Evolutionary conservation across 2,329 filamentous ascomycete genomes (phyloP).

Genomic region (Ophiosphaerella narmari): DNA sequence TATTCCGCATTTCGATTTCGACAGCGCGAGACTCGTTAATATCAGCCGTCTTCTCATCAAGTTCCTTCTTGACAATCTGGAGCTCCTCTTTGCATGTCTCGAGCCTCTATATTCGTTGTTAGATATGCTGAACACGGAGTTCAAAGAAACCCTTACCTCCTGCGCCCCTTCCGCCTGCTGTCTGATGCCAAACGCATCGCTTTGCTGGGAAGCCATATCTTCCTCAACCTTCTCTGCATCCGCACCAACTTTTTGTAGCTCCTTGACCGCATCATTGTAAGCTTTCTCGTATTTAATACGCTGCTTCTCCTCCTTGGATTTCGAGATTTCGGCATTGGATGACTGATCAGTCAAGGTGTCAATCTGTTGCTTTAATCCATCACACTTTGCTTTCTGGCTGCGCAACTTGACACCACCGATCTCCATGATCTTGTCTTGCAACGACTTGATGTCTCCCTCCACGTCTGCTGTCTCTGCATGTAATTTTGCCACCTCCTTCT

Average conservation of each 20-base stretch:
- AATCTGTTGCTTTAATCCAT: conserved; percentile 82
- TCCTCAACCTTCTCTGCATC: conserved; percentile 80
- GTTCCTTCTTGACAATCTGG: conserved; percentile 75
- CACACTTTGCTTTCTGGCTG: conserved; percentile 87
- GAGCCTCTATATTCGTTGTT: conserved; percentile 59
- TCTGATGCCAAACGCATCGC: conserved; percentile 73
- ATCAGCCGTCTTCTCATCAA: conserved; percentile 83
- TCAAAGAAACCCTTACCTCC: conserved; percentile 53
- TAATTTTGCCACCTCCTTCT: conserved; percentile 78
- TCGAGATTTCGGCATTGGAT: conserved; percentile 83
- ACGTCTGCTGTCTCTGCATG: conserved; percentile 84
- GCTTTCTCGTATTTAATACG: conserved; percentile 85
- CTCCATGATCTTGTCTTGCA: conserved; percentile 98
- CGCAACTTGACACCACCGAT: conserved; percentile 92
- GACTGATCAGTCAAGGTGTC: conserved; percentile 78
- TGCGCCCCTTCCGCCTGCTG: conserved; percentile 80
- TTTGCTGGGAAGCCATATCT: conserved; percentile 77
- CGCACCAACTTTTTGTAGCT: conserved; percentile 70
- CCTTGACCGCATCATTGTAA: conserved; percentile 75
- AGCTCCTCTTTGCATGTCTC: conserved; percentile 81
- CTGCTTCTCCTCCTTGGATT: conserved; percentile 93
- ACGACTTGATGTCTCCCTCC: conserved; percentile 86
- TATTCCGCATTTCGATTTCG: conserved; percentile 98
- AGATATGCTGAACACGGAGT: background rate
- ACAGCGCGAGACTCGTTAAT: conserved; percentile 85